Evolutionary conservation across 208 protist genomes (phyloP).

Genomic region (Wallacemonas sp.): DNA sequence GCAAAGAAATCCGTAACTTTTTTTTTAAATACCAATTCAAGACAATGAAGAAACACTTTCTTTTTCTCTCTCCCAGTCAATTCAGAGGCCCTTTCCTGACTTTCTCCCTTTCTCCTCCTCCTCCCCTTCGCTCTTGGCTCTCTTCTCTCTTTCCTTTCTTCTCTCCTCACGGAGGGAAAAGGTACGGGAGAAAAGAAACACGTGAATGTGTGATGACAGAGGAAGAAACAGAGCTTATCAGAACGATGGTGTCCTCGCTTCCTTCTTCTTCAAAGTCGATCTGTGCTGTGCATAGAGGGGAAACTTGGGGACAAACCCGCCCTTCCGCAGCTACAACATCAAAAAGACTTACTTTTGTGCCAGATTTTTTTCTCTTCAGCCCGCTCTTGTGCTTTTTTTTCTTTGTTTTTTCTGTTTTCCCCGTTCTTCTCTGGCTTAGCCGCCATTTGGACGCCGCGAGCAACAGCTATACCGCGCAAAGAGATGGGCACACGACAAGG

Average conservation of each 20-base stretch:
- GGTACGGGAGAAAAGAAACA: not conserved
- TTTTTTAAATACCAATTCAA: not conserved
- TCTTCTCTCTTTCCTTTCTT: not conserved
- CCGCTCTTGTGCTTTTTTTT: not conserved
- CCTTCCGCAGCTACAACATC: conserved; percentile 10
- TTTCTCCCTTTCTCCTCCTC: conserved; percentile 6
- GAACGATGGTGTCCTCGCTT: too few species aligned
- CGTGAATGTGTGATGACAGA: too few species aligned
- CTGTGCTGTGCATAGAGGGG: conserved; percentile 12
- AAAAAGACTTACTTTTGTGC: not conserved
- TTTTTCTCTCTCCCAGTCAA: not conserved
- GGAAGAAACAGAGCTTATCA: too few species aligned
- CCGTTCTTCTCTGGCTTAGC: not conserved
- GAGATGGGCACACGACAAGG: too few species aligned
- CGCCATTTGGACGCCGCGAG: too few species aligned
- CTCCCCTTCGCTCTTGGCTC: not conserved
- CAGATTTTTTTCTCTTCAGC: not conserved
- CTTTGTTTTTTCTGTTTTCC: too few species aligned
- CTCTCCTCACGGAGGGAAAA: not conserved
- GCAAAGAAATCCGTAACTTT: not conserved
- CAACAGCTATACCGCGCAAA: too few species aligned
- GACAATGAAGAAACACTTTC: not conserved
- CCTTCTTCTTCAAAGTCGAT: not conserved
- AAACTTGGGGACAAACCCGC: conserved; percentile 18
- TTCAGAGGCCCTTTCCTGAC: not conserved